phyloP scores from a whole-genome alignment of 768 basidiomycete genomes.

The Hypsizygus marmoreus region DNA sequence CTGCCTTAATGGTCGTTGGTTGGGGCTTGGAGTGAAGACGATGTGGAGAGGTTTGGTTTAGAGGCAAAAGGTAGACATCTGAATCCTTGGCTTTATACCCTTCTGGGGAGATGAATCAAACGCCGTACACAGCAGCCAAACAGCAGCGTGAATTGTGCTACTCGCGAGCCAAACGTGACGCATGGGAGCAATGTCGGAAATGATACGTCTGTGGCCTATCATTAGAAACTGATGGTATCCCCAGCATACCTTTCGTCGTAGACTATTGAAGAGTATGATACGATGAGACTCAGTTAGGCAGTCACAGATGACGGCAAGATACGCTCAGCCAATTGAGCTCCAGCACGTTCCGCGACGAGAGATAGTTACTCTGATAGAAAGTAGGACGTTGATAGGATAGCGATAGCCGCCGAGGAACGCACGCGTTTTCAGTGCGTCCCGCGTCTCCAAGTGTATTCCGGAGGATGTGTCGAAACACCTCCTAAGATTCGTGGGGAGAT shows the following conservation, averaged over 20 bases:
- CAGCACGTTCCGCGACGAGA: constrained; percentile 11
- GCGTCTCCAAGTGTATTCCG: background rate
- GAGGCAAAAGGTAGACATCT: background rate
- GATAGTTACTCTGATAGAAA: background rate
- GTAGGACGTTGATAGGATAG: too few relatives aligned
- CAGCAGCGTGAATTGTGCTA: constrained; percentile 19
- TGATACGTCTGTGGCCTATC: background rate
- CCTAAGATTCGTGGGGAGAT: too few relatives aligned
- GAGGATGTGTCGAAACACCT: too few relatives aligned
- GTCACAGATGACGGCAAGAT: constrained; percentile 2
- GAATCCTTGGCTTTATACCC: constrained; percentile 6
- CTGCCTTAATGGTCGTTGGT: too few relatives aligned
- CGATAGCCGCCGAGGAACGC: background rate
- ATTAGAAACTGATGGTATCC: background rate
- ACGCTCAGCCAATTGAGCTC: constrained; percentile 10
- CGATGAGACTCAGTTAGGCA: constrained; percentile 3
- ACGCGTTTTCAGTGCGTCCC: constrained; percentile 2
- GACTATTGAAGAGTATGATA: background rate
- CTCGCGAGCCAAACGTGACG: constrained; percentile 3
- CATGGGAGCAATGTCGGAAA: constrained; percentile 1
- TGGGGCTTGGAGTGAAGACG: background rate
- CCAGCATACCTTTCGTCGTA: background rate
- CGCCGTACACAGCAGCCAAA: background rate
- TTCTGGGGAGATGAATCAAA: background rate
- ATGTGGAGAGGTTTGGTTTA: background rate